Base-by-base conservation (phyloP, 306 rosid genomes). In the Albizia julibrissin region DNA sequence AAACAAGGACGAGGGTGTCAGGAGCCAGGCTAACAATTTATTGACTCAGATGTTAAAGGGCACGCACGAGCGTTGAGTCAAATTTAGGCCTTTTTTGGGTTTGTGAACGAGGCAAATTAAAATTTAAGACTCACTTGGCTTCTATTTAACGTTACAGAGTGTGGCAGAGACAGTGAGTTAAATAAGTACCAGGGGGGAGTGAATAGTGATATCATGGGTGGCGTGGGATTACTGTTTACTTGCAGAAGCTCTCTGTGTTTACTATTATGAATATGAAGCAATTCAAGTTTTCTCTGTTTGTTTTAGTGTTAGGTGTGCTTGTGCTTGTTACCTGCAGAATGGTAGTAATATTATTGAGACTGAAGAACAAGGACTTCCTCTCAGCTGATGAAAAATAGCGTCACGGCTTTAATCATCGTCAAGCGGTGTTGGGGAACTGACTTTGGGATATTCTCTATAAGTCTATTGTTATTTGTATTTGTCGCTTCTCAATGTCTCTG, bases 1-100 rank as follows among this genome's bases (percentile, higher is more conserved):
- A 75, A 84, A 79, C 76, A 87, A 87, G 87, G 84, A 62, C 69
- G 18, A 61, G 19, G 16, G 65, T 81, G 79, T 81, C 90, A 84
- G 89, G 79, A 19, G 21, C 1, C 78, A 72, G 81, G 43, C 62
- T 15, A 54, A 15, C 56, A 26, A 71, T 4, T 62, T 72, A 61
- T 82, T 66, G 80, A n/a, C 37, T 54, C 56, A 44, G 43, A 50
- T 29, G 34, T 33, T 22, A 58, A 58, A 6, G 61, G 42, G 26
- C 50, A n/a, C 69, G 54, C 70, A 52, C 82, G 39, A 42, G 62
- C 13, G 46, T 64, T 77, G 76, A 69, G 61, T 11, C 40, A 78
- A 37, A 80, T 70, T 62, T 50, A 33, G 82, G 74, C 34, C 50
- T 22, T 69, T 37, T 26, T 18, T 26, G 12, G 72, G 40, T 27